Evolutionary conservation across 495 filamentous ascomycete genomes (phyloP), one percentile per base, ranked within the genome.

Genomic region (Pseudevernia furfuracea): DNA sequence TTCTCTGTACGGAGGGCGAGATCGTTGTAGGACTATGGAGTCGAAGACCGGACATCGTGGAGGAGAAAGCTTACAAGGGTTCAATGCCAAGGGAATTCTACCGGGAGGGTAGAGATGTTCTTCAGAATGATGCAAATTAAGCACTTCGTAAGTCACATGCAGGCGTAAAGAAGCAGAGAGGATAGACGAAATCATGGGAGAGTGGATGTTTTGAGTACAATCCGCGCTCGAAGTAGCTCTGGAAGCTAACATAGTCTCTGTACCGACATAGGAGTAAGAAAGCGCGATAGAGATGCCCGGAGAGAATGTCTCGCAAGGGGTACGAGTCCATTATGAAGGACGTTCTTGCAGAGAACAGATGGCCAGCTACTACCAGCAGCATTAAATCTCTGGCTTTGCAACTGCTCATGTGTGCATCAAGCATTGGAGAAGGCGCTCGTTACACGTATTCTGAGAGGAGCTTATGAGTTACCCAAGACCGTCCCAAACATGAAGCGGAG

Each of bases 91-190:
- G 2, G n/a, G 34, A 37, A 30, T 4, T 34, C 39, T 43, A 25
- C 53, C 36, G 30, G 6, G 43, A 37, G 38, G 34, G 37, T 63
- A 63, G 61, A 63, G 61, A 63, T 63, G 53, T 53, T 58, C 21
- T 37, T 3, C n/a, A 58, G 23, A 58, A 23, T 36, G 30, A 63
- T 63, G 61, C 38, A 36, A 38, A 43, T 58, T 21, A 63, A 48
- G 43, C 39, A 32, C 34, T 48, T 52, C 38, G 25, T 32, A 17
- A 34, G 30, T 53, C 41, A 37, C 56, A 32, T 44, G 39, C 15
- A 23, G 30, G 41, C 1, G 43, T 14, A 55, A 44, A 32, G 43
- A 36, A 41, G n/a, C 53, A 37, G 30, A 63, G 30, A 44, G 8
- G n/a, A 48, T 34, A 55, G 1, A 56, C 32, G 37, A 36, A 19